Evolutionary conservation across 1,284 basidiomycete species (phyloP).

Genomic region (Heimioporus retisporus): DNA sequence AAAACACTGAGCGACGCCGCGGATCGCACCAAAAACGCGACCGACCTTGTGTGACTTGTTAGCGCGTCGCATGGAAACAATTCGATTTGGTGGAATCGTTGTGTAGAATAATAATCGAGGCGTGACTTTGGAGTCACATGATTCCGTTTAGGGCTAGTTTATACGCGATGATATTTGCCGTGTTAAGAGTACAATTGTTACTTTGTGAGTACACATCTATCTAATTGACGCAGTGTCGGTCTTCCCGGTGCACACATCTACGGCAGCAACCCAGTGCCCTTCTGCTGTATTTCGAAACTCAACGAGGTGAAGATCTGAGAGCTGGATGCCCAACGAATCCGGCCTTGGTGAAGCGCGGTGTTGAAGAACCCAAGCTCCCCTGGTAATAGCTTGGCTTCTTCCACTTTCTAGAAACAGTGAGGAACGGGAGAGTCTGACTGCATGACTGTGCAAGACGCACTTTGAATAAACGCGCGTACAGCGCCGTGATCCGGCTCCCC

Average conservation of each 20-base stretch:
- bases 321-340: conserved; percentile 24
- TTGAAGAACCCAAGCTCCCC: background rate
- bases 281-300: conserved; percentile 1
- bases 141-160: conserved; percentile 33
- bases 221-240: too few relatives aligned
- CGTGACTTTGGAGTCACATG: conserved; percentile 30
- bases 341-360: conserved; percentile 28
- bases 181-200: too few relatives aligned
- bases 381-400: background rate
- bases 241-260: conserved; percentile 17
- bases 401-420: conserved; percentile 19
- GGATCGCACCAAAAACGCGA: background rate
- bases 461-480: conserved; percentile 17
- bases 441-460: conserved; percentile 6
- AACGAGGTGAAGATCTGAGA: conserved; percentile 22
- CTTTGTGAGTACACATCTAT: conserved; percentile 15
- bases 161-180: conserved; percentile 28
- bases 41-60: conserved; percentile 60
- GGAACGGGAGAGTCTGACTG: background rate
- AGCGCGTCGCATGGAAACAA: conserved; percentile 41
- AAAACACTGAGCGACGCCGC: background rate
- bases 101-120: background rate
- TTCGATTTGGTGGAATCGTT: background rate
- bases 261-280: conserved; percentile 24
- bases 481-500: conserved; percentile 4